Conservation (phyloP, 2,329 filamentous ascomycete genomes). For the Fusarium sororula region DNA sequence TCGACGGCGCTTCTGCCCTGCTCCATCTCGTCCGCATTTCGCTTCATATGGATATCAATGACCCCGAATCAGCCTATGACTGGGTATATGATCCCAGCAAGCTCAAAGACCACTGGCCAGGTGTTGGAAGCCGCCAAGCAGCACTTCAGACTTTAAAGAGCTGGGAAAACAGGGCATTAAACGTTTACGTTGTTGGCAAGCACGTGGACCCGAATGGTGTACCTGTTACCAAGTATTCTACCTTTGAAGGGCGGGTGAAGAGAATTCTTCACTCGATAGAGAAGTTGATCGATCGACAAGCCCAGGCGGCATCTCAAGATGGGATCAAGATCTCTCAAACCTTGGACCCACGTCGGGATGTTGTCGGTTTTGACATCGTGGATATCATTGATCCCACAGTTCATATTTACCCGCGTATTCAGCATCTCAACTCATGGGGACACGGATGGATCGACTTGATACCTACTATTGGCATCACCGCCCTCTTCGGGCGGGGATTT, state of each 20-base stretch:
- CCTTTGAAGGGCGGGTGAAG: background rate
- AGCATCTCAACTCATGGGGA: background rate
- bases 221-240: background rate
- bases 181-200: background rate
- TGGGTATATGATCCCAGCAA: slow-evolving; percentile 9
- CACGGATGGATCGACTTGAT: slow-evolving; percentile 9
- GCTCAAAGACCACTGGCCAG: slow-evolving; percentile 1
- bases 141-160: slow-evolving; percentile 6
- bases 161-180: slow-evolving; percentile 5
- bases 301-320: background rate
- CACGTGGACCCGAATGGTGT: background rate
- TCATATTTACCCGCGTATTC: background rate
- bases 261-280: slow-evolving; percentile 1
- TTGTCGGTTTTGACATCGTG: slow-evolving; percentile 5
- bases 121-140: background rate
- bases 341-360: background rate
- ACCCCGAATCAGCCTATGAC: slow-evolving; percentile 17
- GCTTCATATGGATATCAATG: background rate
- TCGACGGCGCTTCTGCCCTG: slow-evolving; percentile 21
- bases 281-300: background rate
- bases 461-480: background rate
- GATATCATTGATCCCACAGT: background rate
- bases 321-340: slow-evolving; percentile 3
- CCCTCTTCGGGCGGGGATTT: background rate
- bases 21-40: slow-evolving; percentile 24